Conservation (phyloP, 805 yeast genomes). For the Brettanomyces naardenensis region DNA sequence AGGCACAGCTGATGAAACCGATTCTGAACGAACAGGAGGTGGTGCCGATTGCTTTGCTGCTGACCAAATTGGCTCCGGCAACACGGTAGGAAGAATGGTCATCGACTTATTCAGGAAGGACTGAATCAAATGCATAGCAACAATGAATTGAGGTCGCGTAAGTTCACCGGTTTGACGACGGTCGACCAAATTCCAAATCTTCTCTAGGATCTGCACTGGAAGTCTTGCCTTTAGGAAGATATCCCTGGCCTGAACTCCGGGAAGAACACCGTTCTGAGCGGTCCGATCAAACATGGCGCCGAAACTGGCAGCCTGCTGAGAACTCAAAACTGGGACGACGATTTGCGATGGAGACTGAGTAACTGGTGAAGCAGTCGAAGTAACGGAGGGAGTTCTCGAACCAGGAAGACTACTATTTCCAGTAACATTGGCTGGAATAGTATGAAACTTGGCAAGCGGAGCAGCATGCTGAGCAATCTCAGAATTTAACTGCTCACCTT, state of each 20-base stretch:
- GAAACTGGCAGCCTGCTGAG: conserved; percentile 54
- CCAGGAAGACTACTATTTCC: conserved; percentile 28
- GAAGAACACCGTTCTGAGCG: conserved; percentile 44
- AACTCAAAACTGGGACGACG: conserved; percentile 45
- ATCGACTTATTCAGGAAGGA: conserved; percentile 58
- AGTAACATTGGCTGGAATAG: conserved; percentile 25
- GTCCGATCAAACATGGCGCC: conserved; percentile 69
- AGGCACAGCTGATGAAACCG: background rate
- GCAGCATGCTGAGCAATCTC: conserved; percentile 47
- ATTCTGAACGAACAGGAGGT: conserved; percentile 5
- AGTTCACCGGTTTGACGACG: conserved; percentile 65
- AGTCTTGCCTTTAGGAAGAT: conserved; percentile 86
- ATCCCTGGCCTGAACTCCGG: conserved; percentile 75
- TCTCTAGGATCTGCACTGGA: conserved; percentile 69
- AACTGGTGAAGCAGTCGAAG: conserved; percentile 19
- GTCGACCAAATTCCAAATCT: conserved; percentile 86
- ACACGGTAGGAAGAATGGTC: conserved; percentile 31
- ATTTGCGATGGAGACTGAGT: conserved; percentile 13
- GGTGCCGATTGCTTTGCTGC: conserved; percentile 17
- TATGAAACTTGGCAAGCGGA: conserved; percentile 56
- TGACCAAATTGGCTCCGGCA: conserved; percentile 28
- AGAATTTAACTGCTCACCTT: conserved; percentile 49
- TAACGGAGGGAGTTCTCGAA: conserved; percentile 18
- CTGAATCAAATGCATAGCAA: conserved; percentile 95
- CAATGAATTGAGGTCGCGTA: conserved; percentile 65